Conservation (phyloP, 2,329 filamentous ascomycete species). For the Fusarium cicatricum region DNA sequence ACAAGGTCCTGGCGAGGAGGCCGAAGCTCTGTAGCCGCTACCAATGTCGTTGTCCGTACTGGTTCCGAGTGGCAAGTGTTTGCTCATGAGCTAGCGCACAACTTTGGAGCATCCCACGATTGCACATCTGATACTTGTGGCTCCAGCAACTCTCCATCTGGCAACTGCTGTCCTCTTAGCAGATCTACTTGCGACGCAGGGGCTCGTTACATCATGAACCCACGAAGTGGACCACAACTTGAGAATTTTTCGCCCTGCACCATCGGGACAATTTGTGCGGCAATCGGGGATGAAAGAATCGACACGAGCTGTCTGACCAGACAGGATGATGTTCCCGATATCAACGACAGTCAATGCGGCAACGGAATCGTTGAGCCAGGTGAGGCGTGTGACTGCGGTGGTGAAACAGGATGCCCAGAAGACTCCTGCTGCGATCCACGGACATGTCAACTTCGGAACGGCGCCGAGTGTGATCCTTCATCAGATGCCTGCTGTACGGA, state of each 20-base stretch:
- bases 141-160: neutral
- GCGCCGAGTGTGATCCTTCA: constrained; percentile 16
- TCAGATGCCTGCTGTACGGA: constrained; percentile 22
- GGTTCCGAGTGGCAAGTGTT: constrained; percentile 87
- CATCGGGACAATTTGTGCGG: constrained; percentile 86
- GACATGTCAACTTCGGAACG: constrained; percentile 14
- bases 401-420: neutral
- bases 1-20: constrained; percentile 58
- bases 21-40: constrained; percentile 78
- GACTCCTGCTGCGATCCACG: constrained; percentile 23
- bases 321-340: constrained; percentile 78
- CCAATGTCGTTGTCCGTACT: constrained; percentile 78
- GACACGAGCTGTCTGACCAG: constrained; percentile 76
- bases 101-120: constrained; percentile 32
- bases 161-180: constrained; percentile 74
- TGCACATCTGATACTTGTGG: constrained; percentile 21
- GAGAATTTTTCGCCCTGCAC: constrained; percentile 81
- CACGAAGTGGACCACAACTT: constrained; percentile 74
- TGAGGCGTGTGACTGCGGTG: constrained; percentile 23
- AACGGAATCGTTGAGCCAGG: constrained; percentile 60
- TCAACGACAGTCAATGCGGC: constrained; percentile 81
- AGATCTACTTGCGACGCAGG: constrained; percentile 71
- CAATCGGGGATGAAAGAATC: constrained; percentile 76
- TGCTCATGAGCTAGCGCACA: constrained; percentile 84
- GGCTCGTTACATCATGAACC: constrained; percentile 87